phyloP scores from a whole-genome alignment of 2,329 filamentous ascomycete genomes.

The Cladosporium oxysporum region DNA sequence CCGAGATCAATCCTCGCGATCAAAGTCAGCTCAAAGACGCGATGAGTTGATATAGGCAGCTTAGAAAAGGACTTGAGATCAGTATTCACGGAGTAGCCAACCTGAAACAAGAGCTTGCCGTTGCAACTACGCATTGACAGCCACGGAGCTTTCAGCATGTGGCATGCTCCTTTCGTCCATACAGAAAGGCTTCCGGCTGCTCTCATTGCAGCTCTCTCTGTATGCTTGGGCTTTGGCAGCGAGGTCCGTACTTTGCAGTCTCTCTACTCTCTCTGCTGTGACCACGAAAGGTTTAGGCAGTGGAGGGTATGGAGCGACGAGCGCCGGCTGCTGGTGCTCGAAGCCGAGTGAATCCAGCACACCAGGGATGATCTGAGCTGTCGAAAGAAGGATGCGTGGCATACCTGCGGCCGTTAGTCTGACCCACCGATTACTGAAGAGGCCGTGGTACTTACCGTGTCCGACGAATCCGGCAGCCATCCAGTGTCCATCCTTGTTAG shows the following conservation, averaged over 20 bases:
- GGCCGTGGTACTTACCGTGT: slow-evolving; percentile 43
- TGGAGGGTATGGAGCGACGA: slow-evolving; percentile 28
- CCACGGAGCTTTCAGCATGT: too few species aligned
- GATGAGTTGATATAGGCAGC: background rate
- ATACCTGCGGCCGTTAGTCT: slow-evolving; percentile 29
- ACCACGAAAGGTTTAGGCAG: slow-evolving; percentile 35
- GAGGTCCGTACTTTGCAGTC: slow-evolving; percentile 23
- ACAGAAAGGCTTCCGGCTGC: slow-evolving; percentile 26
- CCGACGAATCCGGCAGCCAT: slow-evolving; percentile 54
- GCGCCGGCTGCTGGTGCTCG: slow-evolving; percentile 26
- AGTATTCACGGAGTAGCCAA: background rate
- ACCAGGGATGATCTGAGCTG: slow-evolving; percentile 33
- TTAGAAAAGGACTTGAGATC: background rate
- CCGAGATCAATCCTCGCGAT: background rate
- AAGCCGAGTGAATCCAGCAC: slow-evolving; percentile 29
- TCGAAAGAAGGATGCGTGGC: slow-evolving; percentile 37
- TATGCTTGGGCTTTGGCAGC: slow-evolving; percentile 24
- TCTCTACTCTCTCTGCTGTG: slow-evolving; percentile 33
- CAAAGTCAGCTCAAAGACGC: background rate
- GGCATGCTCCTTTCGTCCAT: slow-evolving; percentile 21
- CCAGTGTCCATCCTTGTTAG: slow-evolving; percentile 43
- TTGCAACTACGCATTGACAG: background rate
- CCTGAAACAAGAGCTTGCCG: background rate
- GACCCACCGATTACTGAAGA: too few species aligned
- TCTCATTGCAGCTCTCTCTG: slow-evolving; percentile 20